Evolutionary conservation across 441 rosid species (phyloP).

Genomic region (Geranium incanum): DNA sequence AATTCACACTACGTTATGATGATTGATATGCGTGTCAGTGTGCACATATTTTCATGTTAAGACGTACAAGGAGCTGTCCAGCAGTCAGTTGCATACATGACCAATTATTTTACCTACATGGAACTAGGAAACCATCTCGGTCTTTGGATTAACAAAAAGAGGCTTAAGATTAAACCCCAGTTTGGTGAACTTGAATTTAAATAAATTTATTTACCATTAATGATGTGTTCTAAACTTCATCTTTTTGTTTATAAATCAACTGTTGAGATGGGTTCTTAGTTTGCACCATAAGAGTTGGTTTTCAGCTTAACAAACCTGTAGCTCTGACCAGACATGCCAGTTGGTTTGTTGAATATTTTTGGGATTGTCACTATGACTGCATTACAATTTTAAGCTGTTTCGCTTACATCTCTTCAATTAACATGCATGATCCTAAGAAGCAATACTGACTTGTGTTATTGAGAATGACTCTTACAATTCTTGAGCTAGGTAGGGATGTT

Average conservation of each 20-base stretch:
- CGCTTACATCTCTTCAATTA: background rate
- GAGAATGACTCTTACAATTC: background rate
- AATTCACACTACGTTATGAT: background rate
- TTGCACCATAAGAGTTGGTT: no score
- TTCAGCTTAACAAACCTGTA: no score
- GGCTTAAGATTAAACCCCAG: no score
- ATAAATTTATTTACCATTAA: no score
- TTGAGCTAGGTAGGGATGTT: no score
- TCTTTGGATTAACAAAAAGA: no score
- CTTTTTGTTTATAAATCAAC: no score
- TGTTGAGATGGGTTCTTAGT: no score
- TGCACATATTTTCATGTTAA: background rate
- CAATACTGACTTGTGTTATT: no score
- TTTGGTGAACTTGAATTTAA: no score
- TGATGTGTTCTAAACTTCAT: no score
- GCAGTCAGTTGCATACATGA: background rate
- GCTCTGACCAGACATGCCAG: background rate
- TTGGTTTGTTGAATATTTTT: background rate
- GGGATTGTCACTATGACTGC: background rate
- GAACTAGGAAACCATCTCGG: no score
- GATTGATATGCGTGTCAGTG: background rate
- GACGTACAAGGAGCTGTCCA: background rate
- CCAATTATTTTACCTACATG: background rate
- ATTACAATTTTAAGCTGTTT: background rate
- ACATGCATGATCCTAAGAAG: background rate